Percentiles rank a stretch among this genome's conserved stretches.
Conservation (phyloP, 2,329 filamentous ascomycete species). For the Juglanconis juglandina region DNA sequence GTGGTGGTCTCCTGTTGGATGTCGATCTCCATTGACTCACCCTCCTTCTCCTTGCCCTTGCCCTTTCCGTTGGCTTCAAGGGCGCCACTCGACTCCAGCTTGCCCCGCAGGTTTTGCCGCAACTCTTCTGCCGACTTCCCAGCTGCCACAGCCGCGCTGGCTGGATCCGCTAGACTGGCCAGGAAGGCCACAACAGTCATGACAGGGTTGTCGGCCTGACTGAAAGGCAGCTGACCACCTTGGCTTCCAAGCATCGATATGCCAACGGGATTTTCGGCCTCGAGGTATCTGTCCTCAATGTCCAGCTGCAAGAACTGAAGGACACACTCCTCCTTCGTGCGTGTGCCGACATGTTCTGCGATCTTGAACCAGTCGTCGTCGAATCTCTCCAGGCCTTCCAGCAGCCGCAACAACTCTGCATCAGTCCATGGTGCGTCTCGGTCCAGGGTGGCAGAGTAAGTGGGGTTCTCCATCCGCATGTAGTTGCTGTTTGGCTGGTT, state of each 20-base stretch:
- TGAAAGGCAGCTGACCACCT: constrained; percentile 81
- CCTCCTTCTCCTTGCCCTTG: constrained; percentile 49
- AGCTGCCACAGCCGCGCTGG: constrained; percentile 84
- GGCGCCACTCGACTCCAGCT: constrained; percentile 59
- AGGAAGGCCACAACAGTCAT: constrained; percentile 95
- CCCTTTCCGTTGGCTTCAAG: constrained; percentile 50
- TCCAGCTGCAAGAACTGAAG: constrained; percentile 94
- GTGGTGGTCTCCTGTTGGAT: constrained; percentile 43
- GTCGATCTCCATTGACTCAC: constrained; percentile 64
- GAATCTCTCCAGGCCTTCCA: constrained; percentile 88
- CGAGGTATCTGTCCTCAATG: constrained; percentile 95
- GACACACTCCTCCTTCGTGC: constrained; percentile 92
- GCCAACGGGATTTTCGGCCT: constrained; percentile 65
- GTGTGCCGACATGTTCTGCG: constrained; percentile 84
- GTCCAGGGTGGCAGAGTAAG: constrained; percentile 73
- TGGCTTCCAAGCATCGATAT: constrained; percentile 67
- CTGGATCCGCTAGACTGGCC: constrained; percentile 84
- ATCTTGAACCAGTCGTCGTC: constrained; percentile 96
- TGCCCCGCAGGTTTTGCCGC: constrained; percentile 72
- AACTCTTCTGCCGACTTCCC: constrained; percentile 85
- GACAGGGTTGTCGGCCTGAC: constrained; percentile 90
- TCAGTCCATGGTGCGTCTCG: constrained; percentile 89
- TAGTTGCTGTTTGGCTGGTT: constrained; percentile 80
- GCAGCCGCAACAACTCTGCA: constrained; percentile 78
- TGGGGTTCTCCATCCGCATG: constrained; percentile 83